Percentiles rank a stretch among this genome's conserved stretches.
phyloP scores from a whole-genome alignment of 2,329 filamentous ascomycete genomes.

The Myotisia sp. region DNA sequence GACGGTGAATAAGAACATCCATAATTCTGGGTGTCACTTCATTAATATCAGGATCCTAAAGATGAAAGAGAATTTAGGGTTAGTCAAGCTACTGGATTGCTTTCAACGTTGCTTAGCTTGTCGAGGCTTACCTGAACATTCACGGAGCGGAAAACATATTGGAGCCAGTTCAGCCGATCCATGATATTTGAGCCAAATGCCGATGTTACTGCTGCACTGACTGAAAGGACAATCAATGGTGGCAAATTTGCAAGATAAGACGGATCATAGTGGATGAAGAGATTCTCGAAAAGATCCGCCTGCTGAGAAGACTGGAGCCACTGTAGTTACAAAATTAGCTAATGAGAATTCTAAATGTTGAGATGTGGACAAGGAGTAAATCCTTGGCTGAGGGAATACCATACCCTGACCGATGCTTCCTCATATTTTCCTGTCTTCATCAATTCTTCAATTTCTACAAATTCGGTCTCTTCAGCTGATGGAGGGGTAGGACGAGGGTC shows the following conservation, averaged over 20 bases:
- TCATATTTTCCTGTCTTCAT: constrained; percentile 30
- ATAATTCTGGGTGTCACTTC: constrained; percentile 46
- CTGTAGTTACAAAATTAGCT: constrained; percentile 17
- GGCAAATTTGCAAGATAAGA: constrained; percentile 41
- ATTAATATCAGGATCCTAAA: constrained; percentile 39
- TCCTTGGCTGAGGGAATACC: no score
- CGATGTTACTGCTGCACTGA: constrained; percentile 47
- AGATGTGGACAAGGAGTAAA: constrained; percentile 14
- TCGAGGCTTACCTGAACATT: constrained; percentile 35
- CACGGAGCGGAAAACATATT: constrained; percentile 40
- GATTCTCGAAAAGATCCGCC: constrained; percentile 45
- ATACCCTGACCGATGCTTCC: constrained; percentile 33
- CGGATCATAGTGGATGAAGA: constrained; percentile 46
- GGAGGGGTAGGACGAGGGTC: constrained; percentile 4
- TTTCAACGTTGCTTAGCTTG: background rate
- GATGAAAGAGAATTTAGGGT: constrained; percentile 7
- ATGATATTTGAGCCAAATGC: constrained; percentile 39
- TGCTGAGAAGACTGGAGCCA: constrained; percentile 50
- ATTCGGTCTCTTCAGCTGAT: constrained; percentile 26
- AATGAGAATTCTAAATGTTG: background rate
- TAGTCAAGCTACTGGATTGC: background rate
- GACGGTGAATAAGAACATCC: constrained; percentile 43
- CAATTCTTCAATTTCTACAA: constrained; percentile 28
- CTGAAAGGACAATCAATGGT: constrained; percentile 45
- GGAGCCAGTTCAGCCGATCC: constrained; percentile 46